phyloP scores from a whole-genome alignment of 192 early-diverging fungal genomes.

The Paraglomus brasilianum region DNA sequence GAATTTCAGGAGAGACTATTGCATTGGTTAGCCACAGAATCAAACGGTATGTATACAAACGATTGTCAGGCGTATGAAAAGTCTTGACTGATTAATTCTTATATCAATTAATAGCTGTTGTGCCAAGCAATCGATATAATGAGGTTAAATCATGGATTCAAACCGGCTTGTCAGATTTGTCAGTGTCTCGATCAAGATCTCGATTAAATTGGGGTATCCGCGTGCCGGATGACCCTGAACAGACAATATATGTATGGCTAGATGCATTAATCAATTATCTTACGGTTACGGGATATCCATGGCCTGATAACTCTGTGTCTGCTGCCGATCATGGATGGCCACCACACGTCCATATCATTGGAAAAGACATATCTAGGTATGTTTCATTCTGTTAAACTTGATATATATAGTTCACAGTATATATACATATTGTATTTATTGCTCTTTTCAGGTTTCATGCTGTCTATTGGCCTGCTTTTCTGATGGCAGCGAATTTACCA shows the following conservation, averaged over 20 bases:
- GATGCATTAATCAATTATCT: conserved; percentile 94
- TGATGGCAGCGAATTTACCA: conserved; percentile 82
- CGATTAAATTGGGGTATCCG: conserved; percentile 88
- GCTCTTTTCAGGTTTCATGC: conserved; percentile 77
- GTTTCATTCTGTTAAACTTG: background rate
- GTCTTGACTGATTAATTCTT: background rate
- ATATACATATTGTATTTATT: background rate
- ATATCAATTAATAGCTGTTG: conserved; percentile 49
- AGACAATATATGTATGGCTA: conserved; percentile 97
- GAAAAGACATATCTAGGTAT: conserved; percentile 90
- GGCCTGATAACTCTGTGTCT: conserved; percentile 42
- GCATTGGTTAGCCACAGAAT: conserved; percentile 69
- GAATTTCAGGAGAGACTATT: conserved; percentile 59
- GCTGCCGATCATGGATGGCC: conserved; percentile 52
- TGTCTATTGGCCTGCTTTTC: conserved; percentile 95
- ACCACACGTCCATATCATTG: conserved; percentile 82
- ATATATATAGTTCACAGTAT: background rate
- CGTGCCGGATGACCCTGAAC: conserved; percentile 82
- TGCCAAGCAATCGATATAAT: conserved; percentile 60
- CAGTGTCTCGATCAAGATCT: conserved; percentile 77
- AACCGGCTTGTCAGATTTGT: conserved; percentile 69
- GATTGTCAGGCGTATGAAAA: background rate
- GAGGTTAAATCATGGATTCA: conserved; percentile 67
- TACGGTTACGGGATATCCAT: conserved; percentile 84
- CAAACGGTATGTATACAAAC: conserved; percentile 42